phyloP scores from a whole-genome alignment of 148 eudicot genomes.

The Chenopodium quinoa region DNA sequence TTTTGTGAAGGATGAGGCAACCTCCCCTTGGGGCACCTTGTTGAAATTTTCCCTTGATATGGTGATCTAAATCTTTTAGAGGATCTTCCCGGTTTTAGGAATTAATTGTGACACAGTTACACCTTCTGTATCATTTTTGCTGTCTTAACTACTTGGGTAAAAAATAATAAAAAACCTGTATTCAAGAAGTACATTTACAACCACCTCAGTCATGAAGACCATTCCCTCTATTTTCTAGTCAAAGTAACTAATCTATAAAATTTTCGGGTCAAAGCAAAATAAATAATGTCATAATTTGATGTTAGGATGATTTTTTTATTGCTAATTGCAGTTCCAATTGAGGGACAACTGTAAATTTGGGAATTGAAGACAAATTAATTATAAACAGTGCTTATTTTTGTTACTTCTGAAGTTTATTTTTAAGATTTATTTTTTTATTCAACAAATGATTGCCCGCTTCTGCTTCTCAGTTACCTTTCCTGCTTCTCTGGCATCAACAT shows the following conservation, averaged over 20 bases:
- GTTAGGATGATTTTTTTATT: not conserved
- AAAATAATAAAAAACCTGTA: not conserved
- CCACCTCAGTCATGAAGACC: no score
- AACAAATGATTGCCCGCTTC: not conserved
- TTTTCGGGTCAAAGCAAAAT: not conserved
- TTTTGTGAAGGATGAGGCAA: not conserved
- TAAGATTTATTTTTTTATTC: not conserved
- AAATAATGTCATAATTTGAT: not conserved
- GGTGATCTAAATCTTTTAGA: no score
- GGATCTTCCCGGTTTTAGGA: not conserved
- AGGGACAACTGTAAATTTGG: not conserved
- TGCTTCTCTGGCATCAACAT: constrained; percentile 1
- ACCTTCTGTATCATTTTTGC: not conserved
- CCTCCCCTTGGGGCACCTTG: not conserved
- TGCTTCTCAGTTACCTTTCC: not conserved
- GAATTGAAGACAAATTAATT: not conserved
- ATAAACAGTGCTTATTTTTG: not conserved
- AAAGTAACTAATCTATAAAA: no score
- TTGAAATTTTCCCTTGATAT: not conserved
- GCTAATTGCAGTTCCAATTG: not conserved
- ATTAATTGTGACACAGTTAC: not conserved
- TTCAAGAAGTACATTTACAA: not conserved
- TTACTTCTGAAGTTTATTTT: not conserved
- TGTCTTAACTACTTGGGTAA: not conserved
- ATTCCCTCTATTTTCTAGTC: no score